These are phyloP conservation scores for Botrytis byssoidea DNA, from an alignment of 2,329 filamentous ascomycete species.

Conservation along the genomic window DNA sequence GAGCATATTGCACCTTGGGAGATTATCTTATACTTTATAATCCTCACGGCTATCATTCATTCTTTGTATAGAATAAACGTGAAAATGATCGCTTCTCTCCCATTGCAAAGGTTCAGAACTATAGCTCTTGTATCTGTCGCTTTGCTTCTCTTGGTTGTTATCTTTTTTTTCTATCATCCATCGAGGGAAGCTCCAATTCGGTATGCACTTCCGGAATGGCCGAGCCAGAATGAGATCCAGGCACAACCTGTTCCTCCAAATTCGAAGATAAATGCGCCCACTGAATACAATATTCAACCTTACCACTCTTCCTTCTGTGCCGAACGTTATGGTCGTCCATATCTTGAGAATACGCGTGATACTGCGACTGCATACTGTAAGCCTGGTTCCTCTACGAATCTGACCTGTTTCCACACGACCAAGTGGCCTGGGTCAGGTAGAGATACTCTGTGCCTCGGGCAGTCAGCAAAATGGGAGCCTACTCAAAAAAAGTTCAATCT, in stretches of 20 bases:
- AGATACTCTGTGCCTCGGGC: slow-evolving; percentile 1
- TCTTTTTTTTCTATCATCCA: background rate
- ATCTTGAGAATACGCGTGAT: slow-evolving; percentile 6
- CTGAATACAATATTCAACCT: background rate
- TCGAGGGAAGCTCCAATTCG: background rate
- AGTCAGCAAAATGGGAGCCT: background rate
- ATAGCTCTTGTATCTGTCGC: background rate
- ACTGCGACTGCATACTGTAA: background rate
- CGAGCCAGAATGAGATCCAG: background rate
- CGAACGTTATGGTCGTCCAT: background rate
- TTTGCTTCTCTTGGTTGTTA: background rate
- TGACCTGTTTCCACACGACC: background rate
- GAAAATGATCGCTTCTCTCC: background rate
- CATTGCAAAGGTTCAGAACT: background rate
- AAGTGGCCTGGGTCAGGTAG: background rate
- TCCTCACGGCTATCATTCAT: background rate
- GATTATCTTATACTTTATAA: background rate
- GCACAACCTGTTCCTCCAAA: background rate
- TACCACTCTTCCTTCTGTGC: background rate
- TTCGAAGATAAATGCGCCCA: background rate
- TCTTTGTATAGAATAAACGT: background rate
- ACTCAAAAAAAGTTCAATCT: background rate
- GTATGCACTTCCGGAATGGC: background rate
- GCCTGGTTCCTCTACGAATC: background rate
- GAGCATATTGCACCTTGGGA: background rate